These are phyloP conservation scores for Schizophyllum amplum DNA, from an alignment of 1,284 basidiomycete genomes.

Conservation along the genomic window DNA sequence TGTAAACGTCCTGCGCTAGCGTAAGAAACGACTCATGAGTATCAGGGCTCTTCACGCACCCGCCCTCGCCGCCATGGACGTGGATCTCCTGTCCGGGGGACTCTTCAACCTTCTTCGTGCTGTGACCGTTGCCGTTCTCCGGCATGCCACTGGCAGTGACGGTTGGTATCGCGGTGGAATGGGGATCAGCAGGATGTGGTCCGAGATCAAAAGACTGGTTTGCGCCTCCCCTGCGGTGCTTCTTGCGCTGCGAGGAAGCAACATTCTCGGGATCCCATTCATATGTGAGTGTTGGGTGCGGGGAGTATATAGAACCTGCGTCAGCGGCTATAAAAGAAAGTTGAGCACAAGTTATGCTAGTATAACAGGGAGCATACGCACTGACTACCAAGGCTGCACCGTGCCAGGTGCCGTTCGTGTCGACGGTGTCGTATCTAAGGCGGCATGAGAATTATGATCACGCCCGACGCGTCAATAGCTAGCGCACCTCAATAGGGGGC, in stretches of 20 bases:
- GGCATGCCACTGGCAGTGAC: constrained; percentile 6
- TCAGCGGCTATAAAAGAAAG: constrained; percentile 49
- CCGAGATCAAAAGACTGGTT: constrained; percentile 46
- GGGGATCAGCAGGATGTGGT: constrained; percentile 67
- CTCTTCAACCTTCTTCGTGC: constrained; percentile 23
- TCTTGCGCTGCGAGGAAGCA: constrained; percentile 8
- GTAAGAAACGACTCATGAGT: neutral
- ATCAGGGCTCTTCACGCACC: constrained; percentile 31
- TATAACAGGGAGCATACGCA: constrained; percentile 29
- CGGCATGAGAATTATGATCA: constrained; percentile 2
- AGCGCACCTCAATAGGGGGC: constrained; percentile 68
- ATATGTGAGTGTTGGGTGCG: constrained; percentile 68
- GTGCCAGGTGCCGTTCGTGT: constrained; percentile 71
- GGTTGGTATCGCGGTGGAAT: constrained; percentile 31
- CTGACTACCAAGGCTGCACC: constrained; percentile 84
- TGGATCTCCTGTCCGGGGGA: constrained; percentile 68
- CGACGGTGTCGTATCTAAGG: constrained; percentile 76
- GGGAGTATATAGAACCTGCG: constrained; percentile 72
- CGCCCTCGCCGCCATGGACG: constrained; percentile 64
- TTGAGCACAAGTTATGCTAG: neutral
- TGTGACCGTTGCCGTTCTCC: constrained; percentile 17
- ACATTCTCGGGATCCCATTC: constrained; percentile 59
- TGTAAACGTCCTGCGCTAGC: constrained; percentile 59
- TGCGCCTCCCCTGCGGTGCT: constrained; percentile 6
- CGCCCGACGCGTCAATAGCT: constrained; percentile 4